These are phyloP conservation scores for Primulina huaijiensis DNA, from an alignment of 257 asterid species.

Conservation along the genomic window DNA sequence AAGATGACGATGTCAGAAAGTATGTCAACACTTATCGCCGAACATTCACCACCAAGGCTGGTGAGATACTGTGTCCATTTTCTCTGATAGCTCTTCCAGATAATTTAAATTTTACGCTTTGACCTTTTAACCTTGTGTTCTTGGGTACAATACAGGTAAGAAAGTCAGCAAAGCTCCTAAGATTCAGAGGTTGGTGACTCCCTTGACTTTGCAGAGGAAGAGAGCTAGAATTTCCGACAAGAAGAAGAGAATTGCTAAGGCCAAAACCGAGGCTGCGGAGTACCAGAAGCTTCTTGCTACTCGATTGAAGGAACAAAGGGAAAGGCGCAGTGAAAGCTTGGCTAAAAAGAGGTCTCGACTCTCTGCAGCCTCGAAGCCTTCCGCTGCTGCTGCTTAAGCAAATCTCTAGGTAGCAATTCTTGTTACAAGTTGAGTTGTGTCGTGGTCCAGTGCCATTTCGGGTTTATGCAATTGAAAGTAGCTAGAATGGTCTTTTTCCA, in stretches of 20 bases:
- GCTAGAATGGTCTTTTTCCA: not conserved
- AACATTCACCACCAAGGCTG: slow-evolving; percentile 24
- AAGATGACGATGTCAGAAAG: slow-evolving; percentile 24
- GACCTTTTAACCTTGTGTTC: not conserved
- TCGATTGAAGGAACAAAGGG: not conserved
- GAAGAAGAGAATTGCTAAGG: not conserved
- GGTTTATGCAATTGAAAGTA: not conserved
- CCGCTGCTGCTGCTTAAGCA: not conserved
- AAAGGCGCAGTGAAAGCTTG: not conserved
- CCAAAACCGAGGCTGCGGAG: not conserved
- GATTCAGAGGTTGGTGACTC: slow-evolving; percentile 27
- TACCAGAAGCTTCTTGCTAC: not conserved
- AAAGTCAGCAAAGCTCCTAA: slow-evolving; percentile 29
- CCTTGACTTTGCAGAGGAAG: slow-evolving; percentile 27
- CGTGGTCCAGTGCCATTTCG: not conserved
- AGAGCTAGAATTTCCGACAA: slow-evolving; percentile 24
- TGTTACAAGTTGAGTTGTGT: not conserved
- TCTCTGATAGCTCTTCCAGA: not conserved
- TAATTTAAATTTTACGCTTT: too few relatives aligned
- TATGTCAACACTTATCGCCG: slow-evolving; percentile 30
- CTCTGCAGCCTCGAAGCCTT: not conserved
- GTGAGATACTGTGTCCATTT: slow-evolving; percentile 4
- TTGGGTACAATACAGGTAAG: slow-evolving; percentile 17
- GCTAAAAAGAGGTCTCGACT: not conserved
- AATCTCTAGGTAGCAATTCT: not conserved